phyloP scores from a whole-genome alignment of 73 alveolate genomes.

The Paramecium bursaria region DNA sequence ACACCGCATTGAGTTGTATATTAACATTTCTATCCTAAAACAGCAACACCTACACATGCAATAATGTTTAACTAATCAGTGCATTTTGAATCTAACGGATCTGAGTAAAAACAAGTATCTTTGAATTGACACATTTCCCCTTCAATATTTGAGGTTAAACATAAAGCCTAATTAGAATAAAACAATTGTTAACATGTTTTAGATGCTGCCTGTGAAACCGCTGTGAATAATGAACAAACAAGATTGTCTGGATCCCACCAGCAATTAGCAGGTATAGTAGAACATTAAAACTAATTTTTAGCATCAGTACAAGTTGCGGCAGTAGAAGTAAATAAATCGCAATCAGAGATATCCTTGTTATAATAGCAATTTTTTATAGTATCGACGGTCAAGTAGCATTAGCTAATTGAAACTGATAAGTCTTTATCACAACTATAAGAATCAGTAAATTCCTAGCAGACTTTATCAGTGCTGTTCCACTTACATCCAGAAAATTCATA shows the following conservation, averaged over 20 bases:
- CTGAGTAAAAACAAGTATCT: neutral
- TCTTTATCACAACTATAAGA: too few relatives aligned
- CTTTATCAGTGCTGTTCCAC: neutral
- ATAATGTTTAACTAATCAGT: neutral
- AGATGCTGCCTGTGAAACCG: neutral
- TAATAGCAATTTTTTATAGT: too few relatives aligned
- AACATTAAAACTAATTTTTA: constrained; percentile 4
- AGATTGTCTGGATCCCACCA: neutral
- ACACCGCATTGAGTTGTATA: neutral
- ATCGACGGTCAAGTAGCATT: too few relatives aligned
- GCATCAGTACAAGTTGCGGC: constrained; percentile 2
- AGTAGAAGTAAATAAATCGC: too few relatives aligned
- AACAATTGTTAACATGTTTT: constrained; percentile 26
- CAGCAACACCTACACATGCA: constrained; percentile 47
- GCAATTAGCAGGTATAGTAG: constrained; percentile 1
- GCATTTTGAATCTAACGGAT: neutral
- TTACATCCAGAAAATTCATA: too few relatives aligned
- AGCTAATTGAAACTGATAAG: too few relatives aligned
- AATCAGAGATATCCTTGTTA: too few relatives aligned
- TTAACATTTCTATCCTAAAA: neutral
- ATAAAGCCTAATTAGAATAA: neutral
- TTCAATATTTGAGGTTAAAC: neutral
- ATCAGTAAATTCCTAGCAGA: too few relatives aligned
- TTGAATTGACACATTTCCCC: constrained; percentile 37
- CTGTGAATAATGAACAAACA: neutral